A percentile compares a stretch with the other conserved stretches of the same genome.
phyloP scores from a whole-genome alignment of 179 eudicot genomes.

The Spinacia oleracea region DNA sequence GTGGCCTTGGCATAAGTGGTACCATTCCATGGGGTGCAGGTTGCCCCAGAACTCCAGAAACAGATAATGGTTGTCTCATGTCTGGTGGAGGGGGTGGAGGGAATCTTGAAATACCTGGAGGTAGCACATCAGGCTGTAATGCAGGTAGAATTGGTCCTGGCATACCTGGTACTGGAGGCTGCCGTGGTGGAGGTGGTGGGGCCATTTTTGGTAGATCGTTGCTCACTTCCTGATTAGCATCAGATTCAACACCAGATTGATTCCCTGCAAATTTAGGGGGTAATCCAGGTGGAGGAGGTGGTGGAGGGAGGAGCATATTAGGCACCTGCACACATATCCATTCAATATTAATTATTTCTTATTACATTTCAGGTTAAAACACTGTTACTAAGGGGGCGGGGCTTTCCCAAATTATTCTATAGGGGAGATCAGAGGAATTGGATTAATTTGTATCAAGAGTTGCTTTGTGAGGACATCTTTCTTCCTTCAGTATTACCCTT shows the following conservation, averaged over 20 bases:
- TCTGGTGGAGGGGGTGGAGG: constrained; percentile 77
- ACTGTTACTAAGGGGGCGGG: too few relatives aligned
- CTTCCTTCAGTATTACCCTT: too few relatives aligned
- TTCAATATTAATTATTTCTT: neutral
- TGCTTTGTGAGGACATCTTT: too few relatives aligned
- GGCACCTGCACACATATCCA: constrained; percentile 44
- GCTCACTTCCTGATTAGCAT: constrained; percentile 42
- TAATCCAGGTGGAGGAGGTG: constrained; percentile 82
- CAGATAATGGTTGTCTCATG: constrained; percentile 55
- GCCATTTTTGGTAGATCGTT: constrained; percentile 56
- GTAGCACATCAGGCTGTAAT: constrained; percentile 73
- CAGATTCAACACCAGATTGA: constrained; percentile 57
- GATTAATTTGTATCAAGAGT: too few relatives aligned
- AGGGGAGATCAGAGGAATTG: too few relatives aligned
- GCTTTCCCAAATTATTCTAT: too few relatives aligned
- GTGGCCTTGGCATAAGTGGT: constrained; percentile 73
- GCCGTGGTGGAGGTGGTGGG: constrained; percentile 90
- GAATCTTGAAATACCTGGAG: constrained; percentile 80
- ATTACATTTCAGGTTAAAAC: neutral
- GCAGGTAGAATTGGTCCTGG: constrained; percentile 47
- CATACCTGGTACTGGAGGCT: constrained; percentile 50
- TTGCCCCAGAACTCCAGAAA: constrained; percentile 61
- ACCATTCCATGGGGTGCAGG: constrained; percentile 67
- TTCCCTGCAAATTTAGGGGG: constrained; percentile 41
- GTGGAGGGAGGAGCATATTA: constrained; percentile 62